A percentile compares a stretch with the other conserved stretches of the same genome.
Evolutionary conservation across 164 flowering plant genomes (phyloP).

Genomic region (Aristolochia fimbriata): DNA sequence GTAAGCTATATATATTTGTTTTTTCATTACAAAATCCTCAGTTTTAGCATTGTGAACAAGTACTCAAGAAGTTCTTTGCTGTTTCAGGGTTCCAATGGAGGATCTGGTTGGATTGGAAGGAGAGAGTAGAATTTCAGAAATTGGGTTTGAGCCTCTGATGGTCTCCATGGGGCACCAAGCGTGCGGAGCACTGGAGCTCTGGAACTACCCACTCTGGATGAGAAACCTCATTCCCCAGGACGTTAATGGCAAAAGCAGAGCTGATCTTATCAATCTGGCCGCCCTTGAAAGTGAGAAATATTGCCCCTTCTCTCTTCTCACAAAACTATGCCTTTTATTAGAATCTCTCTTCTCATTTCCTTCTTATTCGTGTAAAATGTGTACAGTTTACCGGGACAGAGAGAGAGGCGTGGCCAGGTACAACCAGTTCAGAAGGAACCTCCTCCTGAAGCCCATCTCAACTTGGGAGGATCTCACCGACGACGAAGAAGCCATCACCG

Average conservation of each 20-base stretch:
- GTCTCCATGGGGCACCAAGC: conserved; percentile 49
- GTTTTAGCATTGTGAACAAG: too few species aligned
- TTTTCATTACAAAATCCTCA: too few species aligned
- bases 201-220: conserved; percentile 33
- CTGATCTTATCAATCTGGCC: conserved; percentile 32
- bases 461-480: conserved; percentile 39
- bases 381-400: conserved; percentile 34
- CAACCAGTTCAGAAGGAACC: conserved; percentile 31
- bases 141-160: conserved; percentile 24
- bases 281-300: conserved; percentile 33
- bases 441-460: conserved; percentile 27
- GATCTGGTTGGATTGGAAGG: conserved; percentile 32
- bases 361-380: not conserved
- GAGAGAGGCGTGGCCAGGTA: conserved; percentile 38
- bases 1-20: too few species aligned
- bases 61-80: not conserved
- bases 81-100: conserved; percentile 25
- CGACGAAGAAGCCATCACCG: conserved; percentile 20
- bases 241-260: conserved; percentile 21
- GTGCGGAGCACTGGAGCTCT: conserved; percentile 31
- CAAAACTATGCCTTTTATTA: too few species aligned
- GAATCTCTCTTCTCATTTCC: too few species aligned
- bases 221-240: conserved; percentile 26
- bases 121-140: conserved; percentile 14
- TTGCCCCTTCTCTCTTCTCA: too few species aligned